Evolutionary conservation across 495 filamentous ascomycete species (phyloP).

Genomic region (Xylaria bambusicola): DNA sequence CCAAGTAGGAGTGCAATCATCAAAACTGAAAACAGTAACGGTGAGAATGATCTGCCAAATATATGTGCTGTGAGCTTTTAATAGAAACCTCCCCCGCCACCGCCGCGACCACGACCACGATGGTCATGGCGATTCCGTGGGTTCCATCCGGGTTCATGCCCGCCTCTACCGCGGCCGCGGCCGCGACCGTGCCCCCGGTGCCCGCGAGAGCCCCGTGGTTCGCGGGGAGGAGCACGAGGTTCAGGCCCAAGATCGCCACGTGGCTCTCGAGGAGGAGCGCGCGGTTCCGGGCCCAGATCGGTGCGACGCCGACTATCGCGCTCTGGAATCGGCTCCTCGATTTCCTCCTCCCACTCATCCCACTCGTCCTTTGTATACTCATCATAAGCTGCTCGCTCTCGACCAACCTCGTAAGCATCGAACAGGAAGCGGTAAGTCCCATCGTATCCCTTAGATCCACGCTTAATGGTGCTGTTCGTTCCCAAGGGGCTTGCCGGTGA

Average conservation of each 20-base stretch:
- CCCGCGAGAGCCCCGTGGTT: constrained; percentile 20
- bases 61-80: not conserved
- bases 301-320: constrained; percentile 24
- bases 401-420: constrained; percentile 71
- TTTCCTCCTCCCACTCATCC: constrained; percentile 73
- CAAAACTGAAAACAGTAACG: not conserved
- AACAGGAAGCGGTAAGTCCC: constrained; percentile 86
- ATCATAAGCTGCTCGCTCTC: constrained; percentile 67
- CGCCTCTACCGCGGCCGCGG: constrained; percentile 28
- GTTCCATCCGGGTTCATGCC: constrained; percentile 18
- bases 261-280: constrained; percentile 32
- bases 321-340: constrained; percentile 54
- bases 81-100: constrained; percentile 1
- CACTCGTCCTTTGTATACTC: constrained; percentile 73
- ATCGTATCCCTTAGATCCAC: constrained; percentile 58
- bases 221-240: constrained; percentile 27
- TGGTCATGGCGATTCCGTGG: constrained; percentile 17
- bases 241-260: constrained; percentile 31
- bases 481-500: constrained; percentile 42
- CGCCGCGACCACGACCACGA: constrained; percentile 15
- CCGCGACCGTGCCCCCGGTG: constrained; percentile 30
- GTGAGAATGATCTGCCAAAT: not conserved
- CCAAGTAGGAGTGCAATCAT: constrained; percentile 4
- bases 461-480: constrained; percentile 39
- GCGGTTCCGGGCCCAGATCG: constrained; percentile 34